Evolutionary conservation across 331 rosid species (phyloP), one percentile per base, ranked within the genome.

Genomic region (Acacia concinna): DNA sequence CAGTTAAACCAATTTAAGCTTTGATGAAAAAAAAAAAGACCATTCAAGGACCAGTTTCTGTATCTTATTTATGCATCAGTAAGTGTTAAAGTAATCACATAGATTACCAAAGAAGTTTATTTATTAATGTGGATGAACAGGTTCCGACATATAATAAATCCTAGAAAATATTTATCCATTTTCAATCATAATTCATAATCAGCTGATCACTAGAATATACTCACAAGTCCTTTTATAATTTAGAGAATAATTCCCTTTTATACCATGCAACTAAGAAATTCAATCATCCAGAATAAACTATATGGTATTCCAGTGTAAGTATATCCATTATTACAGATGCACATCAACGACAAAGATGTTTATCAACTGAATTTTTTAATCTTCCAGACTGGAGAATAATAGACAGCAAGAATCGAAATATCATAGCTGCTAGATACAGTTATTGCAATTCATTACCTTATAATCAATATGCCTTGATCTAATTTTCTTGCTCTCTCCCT

Each of bases 401-500:
- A 8, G 35, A 13, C 23, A 60, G 47, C 20, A 30, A 37, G 10
- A 78, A 25, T 38, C 74, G 46, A 20, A 75, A 10, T 25, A 66
- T 27, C 25, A 1, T n/a, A 21, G 70, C 78, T 31, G 47, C 67
- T 34, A 30, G 63, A 75, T 38, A 56, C 59, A 31, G 49, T 40
- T 49, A 74, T n/a, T 64, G 34, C 65, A 27, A 71, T 20, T 49
- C 37, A 35, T 81, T 85, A 89, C 98, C 97, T 91, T 89, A 93
- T 91, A 74, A 91, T 89, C 87, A 93, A 68, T 69, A 93, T 93
- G 68, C 97, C 97, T 84, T 91, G 96, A 73, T 91, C 97, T 75
- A 92, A 15, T 78, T 92, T 92, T 62, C 92, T 91, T 40, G 97
- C 96, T 59, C 97, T 88, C 89, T 93, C 97, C 81, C 97, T 84